Evolutionary conservation across 2,329 filamentous ascomycete species (phyloP).

Genomic region (Aspergillus persii): DNA sequence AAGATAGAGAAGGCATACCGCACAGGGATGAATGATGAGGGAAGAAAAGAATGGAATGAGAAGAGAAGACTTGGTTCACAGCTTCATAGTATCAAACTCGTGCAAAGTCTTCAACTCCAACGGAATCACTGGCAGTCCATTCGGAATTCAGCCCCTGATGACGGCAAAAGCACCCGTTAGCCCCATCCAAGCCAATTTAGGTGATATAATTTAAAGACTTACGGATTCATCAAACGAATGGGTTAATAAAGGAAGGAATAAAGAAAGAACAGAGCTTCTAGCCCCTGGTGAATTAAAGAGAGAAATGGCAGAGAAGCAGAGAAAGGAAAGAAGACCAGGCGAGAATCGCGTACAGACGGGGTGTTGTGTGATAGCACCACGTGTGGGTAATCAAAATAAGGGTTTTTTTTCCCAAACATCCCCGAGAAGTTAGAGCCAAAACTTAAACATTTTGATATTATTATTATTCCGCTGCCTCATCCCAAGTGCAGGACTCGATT

Average conservation of each 20-base stretch:
- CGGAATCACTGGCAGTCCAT: conserved; percentile 7
- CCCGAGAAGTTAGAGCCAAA: conserved; percentile 15
- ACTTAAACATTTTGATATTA: conserved; percentile 16
- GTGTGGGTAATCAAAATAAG: conserved; percentile 20
- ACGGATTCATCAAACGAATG: conserved; percentile 12
- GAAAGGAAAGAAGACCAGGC: conserved; percentile 15
- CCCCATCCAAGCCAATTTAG: background rate
- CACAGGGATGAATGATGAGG: conserved; percentile 19
- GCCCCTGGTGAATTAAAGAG: conserved; percentile 24
- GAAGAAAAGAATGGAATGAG: conserved; percentile 19
- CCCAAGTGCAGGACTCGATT: conserved; percentile 8
- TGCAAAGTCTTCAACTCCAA: conserved; percentile 16
- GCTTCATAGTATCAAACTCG: conserved; percentile 27
- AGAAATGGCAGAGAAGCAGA: conserved; percentile 15
- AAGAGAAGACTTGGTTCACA: conserved; percentile 15
- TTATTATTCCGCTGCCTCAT: conserved; percentile 19
- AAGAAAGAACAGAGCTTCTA: conserved; percentile 27
- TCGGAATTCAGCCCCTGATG: conserved; percentile 12
- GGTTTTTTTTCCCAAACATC: conserved; percentile 17
- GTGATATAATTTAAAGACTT: conserved; percentile 15
- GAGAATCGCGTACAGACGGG: conserved; percentile 8
- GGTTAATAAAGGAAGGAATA: conserved; percentile 9
- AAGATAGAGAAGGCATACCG: conserved; percentile 2
- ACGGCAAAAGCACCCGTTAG: conserved; percentile 11
- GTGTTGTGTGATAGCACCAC: conserved; percentile 12